Evolutionary conservation across 306 rosid genomes (phyloP).

Genomic region (Ormosia emarginata): DNA sequence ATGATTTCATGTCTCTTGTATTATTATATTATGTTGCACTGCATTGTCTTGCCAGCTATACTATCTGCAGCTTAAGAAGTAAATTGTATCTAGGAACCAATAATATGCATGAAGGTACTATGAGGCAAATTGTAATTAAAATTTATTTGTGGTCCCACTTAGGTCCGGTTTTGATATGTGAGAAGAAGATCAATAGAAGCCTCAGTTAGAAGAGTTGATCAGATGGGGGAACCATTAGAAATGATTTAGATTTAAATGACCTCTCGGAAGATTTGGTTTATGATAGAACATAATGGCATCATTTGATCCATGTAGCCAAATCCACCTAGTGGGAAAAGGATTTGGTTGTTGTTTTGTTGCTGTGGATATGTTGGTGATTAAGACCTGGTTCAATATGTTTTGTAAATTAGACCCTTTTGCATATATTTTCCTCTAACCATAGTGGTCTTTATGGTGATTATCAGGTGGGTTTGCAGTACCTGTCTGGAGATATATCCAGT

Average conservation of each 20-base stretch:
- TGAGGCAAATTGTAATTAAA: neutral
- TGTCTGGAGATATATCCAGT: constrained; percentile 39
- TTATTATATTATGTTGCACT: neutral
- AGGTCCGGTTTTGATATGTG: no score
- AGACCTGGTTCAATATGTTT: neutral
- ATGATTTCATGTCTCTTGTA: neutral
- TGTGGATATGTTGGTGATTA: neutral
- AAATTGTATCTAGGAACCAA: neutral
- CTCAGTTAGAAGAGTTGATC: no score
- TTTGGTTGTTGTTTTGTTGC: neutral
- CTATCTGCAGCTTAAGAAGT: neutral
- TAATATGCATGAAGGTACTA: neutral
- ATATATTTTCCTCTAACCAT: neutral
- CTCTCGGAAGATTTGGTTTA: no score
- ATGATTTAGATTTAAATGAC: no score
- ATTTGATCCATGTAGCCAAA: no score
- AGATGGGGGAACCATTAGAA: no score
- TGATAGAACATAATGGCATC: no score
- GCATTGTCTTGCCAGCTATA: neutral
- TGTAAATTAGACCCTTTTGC: neutral
- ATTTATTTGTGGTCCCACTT: neutral
- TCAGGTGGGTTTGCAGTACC: constrained; percentile 44
- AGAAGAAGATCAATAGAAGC: no score
- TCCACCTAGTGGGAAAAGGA: no score
- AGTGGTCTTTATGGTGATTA: constrained; percentile 14